These are phyloP conservation scores for Penicillium maclennaniae DNA, from an alignment of 495 filamentous ascomycete genomes.

Conservation along the genomic window DNA sequence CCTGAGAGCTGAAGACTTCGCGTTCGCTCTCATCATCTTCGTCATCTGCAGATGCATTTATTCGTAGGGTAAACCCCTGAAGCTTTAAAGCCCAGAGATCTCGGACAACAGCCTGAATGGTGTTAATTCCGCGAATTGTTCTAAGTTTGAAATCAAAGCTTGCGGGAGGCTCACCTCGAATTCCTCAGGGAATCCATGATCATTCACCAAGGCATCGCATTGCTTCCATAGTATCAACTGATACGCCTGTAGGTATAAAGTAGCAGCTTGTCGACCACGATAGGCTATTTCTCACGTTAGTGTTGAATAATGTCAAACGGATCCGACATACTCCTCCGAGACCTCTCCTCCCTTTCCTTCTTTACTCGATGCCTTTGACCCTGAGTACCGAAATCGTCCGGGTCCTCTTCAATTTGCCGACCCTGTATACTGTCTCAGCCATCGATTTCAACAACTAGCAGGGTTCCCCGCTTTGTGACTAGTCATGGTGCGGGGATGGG, in stretches of 20 bases:
- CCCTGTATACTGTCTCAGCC: constrained; percentile 25
- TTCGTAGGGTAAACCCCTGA: constrained; percentile 42
- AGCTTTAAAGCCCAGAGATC: constrained; percentile 71
- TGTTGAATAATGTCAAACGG: background rate
- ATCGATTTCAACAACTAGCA: background rate
- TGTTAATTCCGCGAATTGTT: background rate
- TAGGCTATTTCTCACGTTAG: constrained; percentile 34
- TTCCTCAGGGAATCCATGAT: constrained; percentile 58
- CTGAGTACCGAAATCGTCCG: constrained; percentile 66
- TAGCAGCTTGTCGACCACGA: constrained; percentile 59
- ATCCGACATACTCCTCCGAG: constrained; percentile 40
- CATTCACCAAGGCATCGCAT: constrained; percentile 57
- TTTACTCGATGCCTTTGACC: constrained; percentile 57
- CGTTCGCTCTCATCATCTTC: constrained; percentile 29
- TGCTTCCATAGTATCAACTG: constrained; percentile 85
- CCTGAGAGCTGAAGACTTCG: constrained; percentile 52
- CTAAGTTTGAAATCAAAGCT: background rate
- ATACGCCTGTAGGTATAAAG: constrained; percentile 77
- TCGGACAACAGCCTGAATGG: constrained; percentile 48
- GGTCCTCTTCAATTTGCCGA: constrained; percentile 62
- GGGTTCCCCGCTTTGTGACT: constrained; percentile 2
- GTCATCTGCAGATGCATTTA: constrained; percentile 32
- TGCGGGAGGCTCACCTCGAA: constrained; percentile 49
- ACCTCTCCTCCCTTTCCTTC: constrained; percentile 50
- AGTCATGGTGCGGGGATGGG: background rate